Percentiles rank a stretch among this genome's conserved stretches.
phyloP scores from a whole-genome alignment of 495 filamentous ascomycete species.

The Pyronema domesticum region DNA sequence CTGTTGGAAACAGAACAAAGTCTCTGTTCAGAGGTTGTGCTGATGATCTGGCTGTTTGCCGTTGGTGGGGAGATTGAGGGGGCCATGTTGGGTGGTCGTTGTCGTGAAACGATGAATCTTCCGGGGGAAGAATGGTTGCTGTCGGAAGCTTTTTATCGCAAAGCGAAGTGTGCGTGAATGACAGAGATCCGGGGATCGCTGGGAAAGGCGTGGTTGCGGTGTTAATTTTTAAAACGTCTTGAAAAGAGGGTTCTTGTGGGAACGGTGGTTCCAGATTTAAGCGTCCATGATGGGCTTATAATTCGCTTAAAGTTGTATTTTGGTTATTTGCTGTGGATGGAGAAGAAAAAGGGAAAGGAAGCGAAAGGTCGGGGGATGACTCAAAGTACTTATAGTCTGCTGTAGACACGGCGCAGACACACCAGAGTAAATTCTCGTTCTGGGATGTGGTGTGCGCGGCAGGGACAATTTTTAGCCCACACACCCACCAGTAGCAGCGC shows the following conservation, averaged over 20 bases:
- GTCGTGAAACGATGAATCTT: conserved; percentile 21
- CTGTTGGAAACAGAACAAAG: conserved; percentile 21
- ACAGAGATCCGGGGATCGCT: conserved; percentile 25
- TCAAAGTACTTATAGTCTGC: conserved; percentile 20
- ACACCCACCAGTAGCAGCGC: too few species aligned
- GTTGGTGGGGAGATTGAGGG: conserved; percentile 16
- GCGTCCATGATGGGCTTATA: conserved; percentile 21
- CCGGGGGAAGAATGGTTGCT: conserved; percentile 26
- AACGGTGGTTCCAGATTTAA: conserved; percentile 10
- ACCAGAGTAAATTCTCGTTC: background rate
- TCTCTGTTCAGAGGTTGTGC: conserved; percentile 17
- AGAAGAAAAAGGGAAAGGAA: conserved; percentile 8
- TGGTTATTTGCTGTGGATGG: conserved; percentile 6
- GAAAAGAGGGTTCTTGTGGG: background rate
- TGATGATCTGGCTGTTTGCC: conserved; percentile 11
- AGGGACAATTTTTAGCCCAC: background rate
- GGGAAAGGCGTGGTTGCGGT: conserved; percentile 23
- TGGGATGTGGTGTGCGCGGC: background rate
- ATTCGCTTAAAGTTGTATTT: conserved; percentile 7
- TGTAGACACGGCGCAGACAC: background rate
- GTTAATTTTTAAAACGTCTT: conserved; percentile 12
- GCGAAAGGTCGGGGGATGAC: conserved; percentile 15
- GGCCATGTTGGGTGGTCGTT: conserved; percentile 23
- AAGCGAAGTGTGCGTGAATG: conserved; percentile 13
- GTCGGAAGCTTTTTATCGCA: conserved; percentile 14